Percentiles rank a stretch among this genome's conserved stretches.
These are phyloP conservation scores for Colletotrichum abscissum DNA, from an alignment of 2,329 filamentous ascomycete species.

Conservation along the genomic window DNA sequence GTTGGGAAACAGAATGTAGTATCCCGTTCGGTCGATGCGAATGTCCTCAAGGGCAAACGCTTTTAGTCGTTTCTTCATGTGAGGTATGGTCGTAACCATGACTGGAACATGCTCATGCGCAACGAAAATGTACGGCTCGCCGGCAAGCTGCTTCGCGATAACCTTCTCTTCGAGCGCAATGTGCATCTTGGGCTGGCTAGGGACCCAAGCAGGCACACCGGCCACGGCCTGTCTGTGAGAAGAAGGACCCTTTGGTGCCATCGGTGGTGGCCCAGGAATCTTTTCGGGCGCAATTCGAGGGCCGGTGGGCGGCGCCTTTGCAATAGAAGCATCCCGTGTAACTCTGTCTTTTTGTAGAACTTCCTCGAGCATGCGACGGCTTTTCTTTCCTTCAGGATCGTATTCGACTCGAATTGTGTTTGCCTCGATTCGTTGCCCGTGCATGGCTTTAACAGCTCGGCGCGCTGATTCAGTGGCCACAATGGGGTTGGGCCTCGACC, in stretches of 20 bases:
- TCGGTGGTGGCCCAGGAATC: slow-evolving; percentile 77
- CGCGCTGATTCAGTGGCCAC: slow-evolving; percentile 85
- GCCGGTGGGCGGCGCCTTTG: slow-evolving; percentile 50
- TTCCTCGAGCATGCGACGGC: slow-evolving; percentile 80
- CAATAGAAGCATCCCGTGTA: slow-evolving; percentile 42
- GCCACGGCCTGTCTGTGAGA: slow-evolving; percentile 55
- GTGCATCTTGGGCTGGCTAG: slow-evolving; percentile 59
- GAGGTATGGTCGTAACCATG: slow-evolving; percentile 84
- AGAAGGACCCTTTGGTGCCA: slow-evolving; percentile 87
- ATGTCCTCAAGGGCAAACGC: slow-evolving; percentile 85
- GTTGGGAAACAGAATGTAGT: slow-evolving; percentile 91
- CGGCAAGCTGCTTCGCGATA: slow-evolving; percentile 76
- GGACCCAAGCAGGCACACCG: slow-evolving; percentile 47
- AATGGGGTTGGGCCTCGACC: slow-evolving; percentile 64
- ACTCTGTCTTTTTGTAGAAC: slow-evolving; percentile 75
- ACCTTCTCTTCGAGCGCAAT: slow-evolving; percentile 73
- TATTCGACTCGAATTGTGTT: slow-evolving; percentile 84
- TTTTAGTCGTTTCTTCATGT: slow-evolving; percentile 91
- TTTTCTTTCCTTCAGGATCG: slow-evolving; percentile 88
- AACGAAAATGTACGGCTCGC: slow-evolving; percentile 91
- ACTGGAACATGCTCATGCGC: slow-evolving; percentile 89
- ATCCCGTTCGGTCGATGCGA: slow-evolving; percentile 85
- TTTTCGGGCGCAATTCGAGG: slow-evolving; percentile 52
- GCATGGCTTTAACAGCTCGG: slow-evolving; percentile 80
- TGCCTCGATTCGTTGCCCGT: slow-evolving; percentile 83